phyloP scores from a whole-genome alignment of 441 rosid genomes.

The Pelargonium fulgidum region DNA sequence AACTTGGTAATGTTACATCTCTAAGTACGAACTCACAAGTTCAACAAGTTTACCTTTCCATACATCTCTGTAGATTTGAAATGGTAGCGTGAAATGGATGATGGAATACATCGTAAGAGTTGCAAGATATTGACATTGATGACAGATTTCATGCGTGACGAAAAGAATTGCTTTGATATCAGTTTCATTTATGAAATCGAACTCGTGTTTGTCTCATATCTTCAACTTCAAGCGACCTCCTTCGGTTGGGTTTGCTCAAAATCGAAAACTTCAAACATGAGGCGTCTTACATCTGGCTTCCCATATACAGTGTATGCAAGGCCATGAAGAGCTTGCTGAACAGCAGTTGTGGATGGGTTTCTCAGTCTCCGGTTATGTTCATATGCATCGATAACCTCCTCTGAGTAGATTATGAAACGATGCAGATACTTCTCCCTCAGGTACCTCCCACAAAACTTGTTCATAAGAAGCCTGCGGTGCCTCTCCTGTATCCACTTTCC shows the following conservation, averaged over 20 bases:
- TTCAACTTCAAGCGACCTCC: slow-evolving; percentile 37
- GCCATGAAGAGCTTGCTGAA: slow-evolving; percentile 85
- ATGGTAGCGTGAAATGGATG: too few species aligned
- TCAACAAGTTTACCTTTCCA: too few species aligned
- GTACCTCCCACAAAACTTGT: slow-evolving; percentile 82
- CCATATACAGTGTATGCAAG: slow-evolving; percentile 73
- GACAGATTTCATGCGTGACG: too few species aligned
- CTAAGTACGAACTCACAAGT: too few species aligned
- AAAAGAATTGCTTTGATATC: too few species aligned
- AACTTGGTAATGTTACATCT: too few species aligned
- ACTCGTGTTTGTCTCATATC: too few species aligned
- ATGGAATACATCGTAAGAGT: too few species aligned
- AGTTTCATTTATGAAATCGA: too few species aligned
- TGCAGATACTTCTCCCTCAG: slow-evolving; percentile 76
- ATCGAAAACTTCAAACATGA: slow-evolving; percentile 89
- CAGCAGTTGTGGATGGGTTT: slow-evolving; percentile 73
- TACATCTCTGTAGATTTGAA: too few species aligned
- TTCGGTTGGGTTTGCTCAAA: slow-evolving; percentile 92
- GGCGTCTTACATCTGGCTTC: slow-evolving; percentile 77
- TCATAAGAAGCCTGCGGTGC: slow-evolving; percentile 74
- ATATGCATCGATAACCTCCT: slow-evolving; percentile 66
- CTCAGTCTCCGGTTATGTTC: slow-evolving; percentile 76
- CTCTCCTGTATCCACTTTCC: slow-evolving; percentile 86
- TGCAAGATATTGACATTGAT: too few species aligned
- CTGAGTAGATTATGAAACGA: slow-evolving; percentile 47